A percentile compares a stretch with the other conserved stretches of the same genome.
Evolutionary conservation across 805 yeast genomes (phyloP).

Genomic region (Metschnikowia drakensbergensis): DNA sequence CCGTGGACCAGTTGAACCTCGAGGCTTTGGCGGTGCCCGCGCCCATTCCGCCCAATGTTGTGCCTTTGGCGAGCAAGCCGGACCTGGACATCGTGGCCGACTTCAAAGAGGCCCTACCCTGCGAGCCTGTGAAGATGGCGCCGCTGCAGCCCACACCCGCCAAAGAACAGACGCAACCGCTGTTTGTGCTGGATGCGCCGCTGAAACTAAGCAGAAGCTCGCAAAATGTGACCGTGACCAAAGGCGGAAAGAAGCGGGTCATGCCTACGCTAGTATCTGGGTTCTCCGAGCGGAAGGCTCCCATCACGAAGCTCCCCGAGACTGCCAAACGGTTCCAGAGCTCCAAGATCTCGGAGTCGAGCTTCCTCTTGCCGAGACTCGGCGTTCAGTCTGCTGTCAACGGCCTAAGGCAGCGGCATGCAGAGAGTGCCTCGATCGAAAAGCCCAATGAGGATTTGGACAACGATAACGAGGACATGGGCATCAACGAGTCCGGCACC

Average conservation of each 20-base stretch:
- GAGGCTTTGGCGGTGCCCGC: constrained; percentile 1
- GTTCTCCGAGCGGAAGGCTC: constrained; percentile 23
- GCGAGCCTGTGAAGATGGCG: no score
- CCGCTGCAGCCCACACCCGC: neutral
- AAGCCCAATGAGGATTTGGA: constrained; percentile 31
- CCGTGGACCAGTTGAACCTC: constrained; percentile 68
- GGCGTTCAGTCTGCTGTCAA: constrained; percentile 65
- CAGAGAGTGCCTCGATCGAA: constrained; percentile 11
- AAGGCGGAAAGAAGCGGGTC: constrained; percentile 73
- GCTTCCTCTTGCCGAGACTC: constrained; percentile 53
- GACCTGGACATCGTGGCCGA: neutral
- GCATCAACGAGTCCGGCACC: constrained; percentile 22
- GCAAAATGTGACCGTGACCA: constrained; percentile 59
- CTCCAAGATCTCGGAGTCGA: constrained; percentile 40
- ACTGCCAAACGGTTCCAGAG: constrained; percentile 1
- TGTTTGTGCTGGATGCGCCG: neutral
- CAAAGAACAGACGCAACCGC: neutral
- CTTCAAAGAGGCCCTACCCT: neutral
- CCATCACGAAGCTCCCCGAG: neutral
- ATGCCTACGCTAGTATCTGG: constrained; percentile 63
- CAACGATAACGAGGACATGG: constrained; percentile 50
- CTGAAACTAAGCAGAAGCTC: constrained; percentile 11
- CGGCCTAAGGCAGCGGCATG: constrained; percentile 31
- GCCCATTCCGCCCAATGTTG: neutral
- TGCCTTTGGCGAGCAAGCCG: neutral